Evolutionary conservation across 2,329 filamentous ascomycete genomes (phyloP), one percentile per base, ranked within the genome.

Genomic region (Colletotrichum chlorophyti): DNA sequence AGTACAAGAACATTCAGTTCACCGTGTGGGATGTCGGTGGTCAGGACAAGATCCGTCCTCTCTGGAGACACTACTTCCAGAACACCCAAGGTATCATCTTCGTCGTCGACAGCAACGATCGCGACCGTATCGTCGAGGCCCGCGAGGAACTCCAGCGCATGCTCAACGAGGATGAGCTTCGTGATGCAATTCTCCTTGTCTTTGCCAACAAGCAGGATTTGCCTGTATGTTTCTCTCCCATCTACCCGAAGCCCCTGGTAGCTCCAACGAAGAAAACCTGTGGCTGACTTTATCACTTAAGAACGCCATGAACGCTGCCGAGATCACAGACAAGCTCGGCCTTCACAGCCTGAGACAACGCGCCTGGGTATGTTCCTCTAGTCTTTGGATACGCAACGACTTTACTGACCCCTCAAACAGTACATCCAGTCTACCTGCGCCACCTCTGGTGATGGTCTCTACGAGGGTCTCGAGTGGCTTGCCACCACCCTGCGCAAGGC

Each of bases 121-220:
- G 93, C 76, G 93, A 96, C 79, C 93, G 95, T 88, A 91, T 99
- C 72, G 91, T 95, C 69, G 95, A 99, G 85, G 95, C 95, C 71
- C 88, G 92, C 65, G 93, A 96, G 79, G 95, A 99, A 80, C 84
- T 99, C 73, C 91, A 96, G 79, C 90, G 95, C 77, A 99, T 99
- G 88, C 88, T 99, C 77, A 96, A 98, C 81, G 95, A 99, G 81
- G 91, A 97, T 68, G 95, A 99, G 84, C 92, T 99, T 79, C 91
- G 94, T 76, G 95, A 99, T 76, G 95, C 95, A 67, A 89, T 97
- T 70, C 87, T 99, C 69, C 83, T 99, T 72, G 94, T 99, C 72
- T 99, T 99, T 74, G 95, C 95, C 80, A 99, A 99, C 89, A 99
- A 99, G 86, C 95, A 99, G 85, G 95, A 99, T 93, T 83, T 98